Percentiles rank a stretch among this genome's conserved stretches.
Evolutionary conservation across 2,329 filamentous ascomycete species (phyloP).

Genomic region (Paracorniculantispora psalliotae): DNA sequence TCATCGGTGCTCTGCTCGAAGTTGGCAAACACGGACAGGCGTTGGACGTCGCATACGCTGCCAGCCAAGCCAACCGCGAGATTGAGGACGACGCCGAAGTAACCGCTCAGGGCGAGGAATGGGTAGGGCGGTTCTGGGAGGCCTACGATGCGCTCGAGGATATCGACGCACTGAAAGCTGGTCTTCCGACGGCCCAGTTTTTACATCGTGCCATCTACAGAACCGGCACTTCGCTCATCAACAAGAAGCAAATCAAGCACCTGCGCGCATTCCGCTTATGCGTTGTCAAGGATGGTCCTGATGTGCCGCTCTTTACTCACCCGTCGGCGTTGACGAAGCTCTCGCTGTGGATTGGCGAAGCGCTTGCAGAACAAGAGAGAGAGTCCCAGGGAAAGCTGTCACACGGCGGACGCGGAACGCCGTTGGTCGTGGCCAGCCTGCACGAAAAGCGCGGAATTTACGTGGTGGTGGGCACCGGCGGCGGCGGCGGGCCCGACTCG

Average conservation of each 20-base stretch:
- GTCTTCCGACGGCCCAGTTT: constrained; percentile 79
- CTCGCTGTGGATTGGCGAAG: constrained; percentile 90
- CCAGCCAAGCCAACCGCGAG: constrained; percentile 33
- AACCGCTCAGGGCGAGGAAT: constrained; percentile 54
- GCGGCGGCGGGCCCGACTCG: constrained; percentile 71
- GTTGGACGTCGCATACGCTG: constrained; percentile 25
- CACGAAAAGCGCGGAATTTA: constrained; percentile 86
- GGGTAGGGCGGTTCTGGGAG: constrained; percentile 64
- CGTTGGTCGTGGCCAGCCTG: constrained; percentile 83
- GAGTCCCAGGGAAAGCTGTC: constrained; percentile 65
- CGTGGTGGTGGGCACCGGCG: constrained; percentile 86
- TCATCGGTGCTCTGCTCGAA: constrained; percentile 87
- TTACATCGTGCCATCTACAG: constrained; percentile 89
- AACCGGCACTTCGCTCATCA: constrained; percentile 84
- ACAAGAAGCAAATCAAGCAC: constrained; percentile 91
- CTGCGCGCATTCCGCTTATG: constrained; percentile 90
- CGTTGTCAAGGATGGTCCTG: constrained; percentile 90
- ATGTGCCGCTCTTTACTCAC: constrained; percentile 86
- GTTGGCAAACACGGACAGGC: constrained; percentile 61
- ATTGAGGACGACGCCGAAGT: constrained; percentile 46
- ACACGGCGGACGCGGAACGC: constrained; percentile 67
- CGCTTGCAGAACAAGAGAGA: constrained; percentile 81
- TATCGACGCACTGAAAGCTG: constrained; percentile 69
- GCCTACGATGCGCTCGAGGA: constrained; percentile 68
- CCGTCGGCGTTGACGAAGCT: constrained; percentile 90